Conservation (phyloP, 2,329 filamentous ascomycete genomes). For the Exophiala lecanii-corni region DNA sequence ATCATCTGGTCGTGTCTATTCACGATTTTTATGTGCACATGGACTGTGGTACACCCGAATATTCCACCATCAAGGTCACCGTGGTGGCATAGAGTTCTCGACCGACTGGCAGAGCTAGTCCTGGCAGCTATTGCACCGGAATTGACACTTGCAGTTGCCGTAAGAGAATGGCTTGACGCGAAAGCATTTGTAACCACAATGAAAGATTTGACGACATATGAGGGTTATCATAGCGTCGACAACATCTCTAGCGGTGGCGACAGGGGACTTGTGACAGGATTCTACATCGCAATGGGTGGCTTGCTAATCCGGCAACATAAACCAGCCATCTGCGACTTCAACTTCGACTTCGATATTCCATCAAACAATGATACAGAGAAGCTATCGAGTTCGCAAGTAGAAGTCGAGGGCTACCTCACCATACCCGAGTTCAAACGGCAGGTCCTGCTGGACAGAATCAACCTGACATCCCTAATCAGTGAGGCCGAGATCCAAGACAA, state of each 20-base stretch:
- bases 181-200: not conserved
- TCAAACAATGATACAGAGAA: too few species aligned
- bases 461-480: not conserved
- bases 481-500: not conserved
- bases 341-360: not conserved
- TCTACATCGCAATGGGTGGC: not conserved
- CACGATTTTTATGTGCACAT: conserved; percentile 23
- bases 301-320: not conserved
- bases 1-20: conserved; percentile 23
- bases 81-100: not conserved
- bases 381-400: not conserved
- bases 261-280: not conserved
- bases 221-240: not conserved
- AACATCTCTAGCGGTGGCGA: not conserved
- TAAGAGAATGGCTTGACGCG: conserved; percentile 1
- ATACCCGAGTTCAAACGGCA: not conserved
- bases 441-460: not conserved
- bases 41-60: conserved; percentile 16
- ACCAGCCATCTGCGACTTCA: not conserved
- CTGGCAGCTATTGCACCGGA: not conserved
- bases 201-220: not conserved
- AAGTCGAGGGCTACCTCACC: not conserved
- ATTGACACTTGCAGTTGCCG: not conserved
- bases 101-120: not conserved
- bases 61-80: conserved; percentile 7